Evolutionary conservation across 139 green algal genomes (phyloP).

Genomic region (Bryopsis sp.): DNA sequence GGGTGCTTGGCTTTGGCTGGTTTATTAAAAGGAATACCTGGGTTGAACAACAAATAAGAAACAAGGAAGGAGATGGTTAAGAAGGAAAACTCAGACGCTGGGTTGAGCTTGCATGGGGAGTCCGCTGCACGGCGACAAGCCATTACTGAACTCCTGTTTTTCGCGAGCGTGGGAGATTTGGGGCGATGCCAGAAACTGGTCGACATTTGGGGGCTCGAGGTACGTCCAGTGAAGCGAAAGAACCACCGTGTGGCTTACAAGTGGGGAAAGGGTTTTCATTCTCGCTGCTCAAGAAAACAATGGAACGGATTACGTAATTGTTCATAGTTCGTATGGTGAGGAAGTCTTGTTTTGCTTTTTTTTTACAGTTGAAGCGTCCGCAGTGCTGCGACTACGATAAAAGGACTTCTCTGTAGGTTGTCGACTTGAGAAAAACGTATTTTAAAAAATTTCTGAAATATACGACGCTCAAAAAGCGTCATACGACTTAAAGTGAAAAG

Average conservation of each 20-base stretch:
- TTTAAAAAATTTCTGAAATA: too few relatives aligned
- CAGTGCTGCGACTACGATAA: constrained; percentile 74
- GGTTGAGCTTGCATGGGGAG: constrained; percentile 23
- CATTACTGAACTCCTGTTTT: constrained; percentile 84
- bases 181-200: constrained; percentile 66
- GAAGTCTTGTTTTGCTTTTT: too few relatives aligned
- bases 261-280: background rate
- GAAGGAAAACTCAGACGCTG: background rate
- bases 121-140: constrained; percentile 51
- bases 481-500: too few relatives aligned
- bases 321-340: too few relatives aligned
- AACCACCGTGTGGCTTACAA: background rate
- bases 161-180: constrained; percentile 75
- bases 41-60: too few relatives aligned
- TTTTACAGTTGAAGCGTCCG: constrained; percentile 23
- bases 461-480: too few relatives aligned
- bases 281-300: too few relatives aligned
- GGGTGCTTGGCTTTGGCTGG: too few relatives aligned
- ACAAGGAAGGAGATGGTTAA: too few relatives aligned
- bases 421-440: too few relatives aligned
- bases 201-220: constrained; percentile 56
- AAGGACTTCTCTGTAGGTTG: constrained; percentile 68
- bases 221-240: constrained; percentile 12
- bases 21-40: too few relatives aligned
- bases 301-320: too few relatives aligned